Percentiles rank a stretch among this genome's conserved stretches.
Evolutionary conservation across 805 yeast genomes (phyloP).

Genomic region (Yarrowia sp.): DNA sequence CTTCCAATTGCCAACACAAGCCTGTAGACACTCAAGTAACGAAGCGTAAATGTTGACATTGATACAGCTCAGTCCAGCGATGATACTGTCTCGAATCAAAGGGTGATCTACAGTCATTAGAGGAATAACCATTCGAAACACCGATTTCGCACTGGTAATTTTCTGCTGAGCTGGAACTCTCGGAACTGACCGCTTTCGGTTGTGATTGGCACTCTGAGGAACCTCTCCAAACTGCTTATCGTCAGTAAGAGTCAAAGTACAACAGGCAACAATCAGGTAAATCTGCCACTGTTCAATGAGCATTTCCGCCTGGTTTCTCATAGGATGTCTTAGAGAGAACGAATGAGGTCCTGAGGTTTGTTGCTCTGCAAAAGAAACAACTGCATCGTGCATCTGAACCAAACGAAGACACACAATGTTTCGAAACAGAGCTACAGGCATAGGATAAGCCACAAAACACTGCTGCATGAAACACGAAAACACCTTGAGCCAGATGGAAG

Average conservation of each 20-base stretch:
- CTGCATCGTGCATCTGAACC: slow-evolving; percentile 62
- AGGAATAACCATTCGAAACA: slow-evolving; percentile 85
- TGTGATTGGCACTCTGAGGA: slow-evolving; percentile 44
- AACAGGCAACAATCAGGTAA: slow-evolving; percentile 85
- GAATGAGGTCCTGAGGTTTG: slow-evolving; percentile 30
- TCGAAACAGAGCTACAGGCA: slow-evolving; percentile 90
- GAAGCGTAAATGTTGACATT: slow-evolving; percentile 86
- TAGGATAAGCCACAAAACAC: slow-evolving; percentile 79
- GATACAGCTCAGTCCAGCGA: slow-evolving; percentile 83
- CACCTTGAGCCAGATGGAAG: slow-evolving; percentile 91
- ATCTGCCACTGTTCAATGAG: slow-evolving; percentile 85
- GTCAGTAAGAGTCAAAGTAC: slow-evolving; percentile 83
- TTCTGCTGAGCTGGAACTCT: slow-evolving; percentile 75
- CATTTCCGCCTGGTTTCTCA: slow-evolving; percentile 60
- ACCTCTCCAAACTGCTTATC: slow-evolving; percentile 64
- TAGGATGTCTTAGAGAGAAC: slow-evolving; percentile 34
- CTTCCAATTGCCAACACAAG: slow-evolving; percentile 56
- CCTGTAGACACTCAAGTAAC: slow-evolving; percentile 70
- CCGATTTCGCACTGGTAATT: slow-evolving; percentile 86
- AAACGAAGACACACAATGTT: slow-evolving; percentile 84
- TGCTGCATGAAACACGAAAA: slow-evolving; percentile 72
- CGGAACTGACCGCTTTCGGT: slow-evolving; percentile 74
- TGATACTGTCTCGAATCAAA: slow-evolving; percentile 77
- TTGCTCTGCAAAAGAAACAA: slow-evolving; percentile 35
- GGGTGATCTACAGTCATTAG: slow-evolving; percentile 67